A percentile compares a stretch with the other conserved stretches of the same genome.
Evolutionary conservation across 371 early-diverging fungal species (phyloP).

Genomic region (Lichtheimia ornata): DNA sequence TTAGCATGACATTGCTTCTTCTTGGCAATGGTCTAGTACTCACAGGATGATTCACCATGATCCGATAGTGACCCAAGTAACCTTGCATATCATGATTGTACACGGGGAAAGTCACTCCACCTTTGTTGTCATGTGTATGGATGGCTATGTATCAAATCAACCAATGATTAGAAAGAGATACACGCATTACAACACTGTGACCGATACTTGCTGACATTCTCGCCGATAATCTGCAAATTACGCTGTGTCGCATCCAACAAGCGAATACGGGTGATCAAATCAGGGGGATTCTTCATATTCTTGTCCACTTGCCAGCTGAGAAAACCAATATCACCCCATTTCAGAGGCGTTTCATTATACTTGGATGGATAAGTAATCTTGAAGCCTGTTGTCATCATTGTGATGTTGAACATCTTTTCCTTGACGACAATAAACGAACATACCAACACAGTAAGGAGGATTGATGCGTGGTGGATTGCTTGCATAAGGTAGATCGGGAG

Average conservation of each 20-base stretch:
- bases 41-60: slow-evolving; percentile 28
- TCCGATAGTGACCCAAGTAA: slow-evolving; percentile 24
- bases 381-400: slow-evolving; percentile 14
- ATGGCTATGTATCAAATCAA: slow-evolving; percentile 13
- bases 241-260: slow-evolving; percentile 27
- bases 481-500: slow-evolving; percentile 1
- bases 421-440: background rate
- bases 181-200: too few relatives aligned
- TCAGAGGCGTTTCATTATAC: slow-evolving; percentile 15
- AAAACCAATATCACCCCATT: slow-evolving; percentile 21
- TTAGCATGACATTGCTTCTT: background rate
- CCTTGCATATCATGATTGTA: slow-evolving; percentile 22
- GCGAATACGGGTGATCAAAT: slow-evolving; percentile 35
- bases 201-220: slow-evolving; percentile 30
- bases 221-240: slow-evolving; percentile 29
- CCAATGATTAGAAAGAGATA: background rate
- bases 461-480: slow-evolving; percentile 12
- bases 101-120: slow-evolving; percentile 22
- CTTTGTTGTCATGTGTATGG: slow-evolving; percentile 22
- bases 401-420: background rate
- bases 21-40: background rate
- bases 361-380: slow-evolving; percentile 28
- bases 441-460: slow-evolving; percentile 16
- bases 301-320: slow-evolving; percentile 29
- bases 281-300: slow-evolving; percentile 19